Evolutionary conservation across 1,284 basidiomycete species (phyloP).

Genomic region (Xerocomus cyaneibrunnescens): DNA sequence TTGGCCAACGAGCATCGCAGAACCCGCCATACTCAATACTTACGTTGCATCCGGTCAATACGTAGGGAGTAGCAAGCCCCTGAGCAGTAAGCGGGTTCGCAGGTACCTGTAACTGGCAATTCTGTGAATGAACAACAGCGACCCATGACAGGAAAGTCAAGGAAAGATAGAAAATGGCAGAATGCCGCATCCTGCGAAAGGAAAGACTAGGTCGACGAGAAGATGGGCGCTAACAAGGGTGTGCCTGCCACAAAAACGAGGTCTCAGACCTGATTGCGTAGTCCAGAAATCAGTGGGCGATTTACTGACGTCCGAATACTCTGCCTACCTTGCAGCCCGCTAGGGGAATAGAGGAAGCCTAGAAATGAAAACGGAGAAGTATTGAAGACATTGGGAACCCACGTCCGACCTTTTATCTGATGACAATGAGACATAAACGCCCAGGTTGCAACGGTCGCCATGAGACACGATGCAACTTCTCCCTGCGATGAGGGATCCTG

Average conservation of each 20-base stretch:
- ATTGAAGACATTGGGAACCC: not conserved
- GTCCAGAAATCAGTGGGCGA: not conserved
- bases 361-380: not conserved
- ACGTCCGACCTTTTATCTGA: conserved; percentile 13
- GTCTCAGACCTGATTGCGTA: conserved; percentile 18
- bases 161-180: conserved; percentile 8
- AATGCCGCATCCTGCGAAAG: conserved; percentile 9
- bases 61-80: conserved; percentile 28
- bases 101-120: conserved; percentile 24
- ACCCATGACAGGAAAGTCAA: conserved; percentile 16
- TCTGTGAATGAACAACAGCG: conserved; percentile 20
- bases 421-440: not conserved
- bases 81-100: conserved; percentile 24
- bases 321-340: conserved; percentile 16
- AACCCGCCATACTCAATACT: conserved; percentile 9
- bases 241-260: conserved; percentile 18
- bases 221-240: conserved; percentile 8
- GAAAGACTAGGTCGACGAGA: not conserved
- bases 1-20: not conserved
- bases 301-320: not conserved
- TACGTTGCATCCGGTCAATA: conserved; percentile 31
- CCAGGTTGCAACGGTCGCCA: conserved; percentile 13
- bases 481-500: not conserved
- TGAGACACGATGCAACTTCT: not conserved
- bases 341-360: conserved; percentile 7